Evolutionary conservation across 2,329 filamentous ascomycete genomes (phyloP).

Genomic region (Calonectria honghensis): DNA sequence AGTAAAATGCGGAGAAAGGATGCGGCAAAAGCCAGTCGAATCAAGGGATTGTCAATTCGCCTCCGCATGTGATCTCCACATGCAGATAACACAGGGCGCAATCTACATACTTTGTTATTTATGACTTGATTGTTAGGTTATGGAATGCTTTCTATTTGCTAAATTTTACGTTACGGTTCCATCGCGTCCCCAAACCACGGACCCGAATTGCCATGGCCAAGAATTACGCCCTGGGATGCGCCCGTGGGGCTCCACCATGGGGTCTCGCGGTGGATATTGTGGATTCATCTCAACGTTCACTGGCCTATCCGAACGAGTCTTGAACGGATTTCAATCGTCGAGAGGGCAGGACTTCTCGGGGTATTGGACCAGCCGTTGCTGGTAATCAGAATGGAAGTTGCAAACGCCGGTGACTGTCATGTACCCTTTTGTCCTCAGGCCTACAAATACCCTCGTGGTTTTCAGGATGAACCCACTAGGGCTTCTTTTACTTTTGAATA

Average conservation of each 20-base stretch:
- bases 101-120: neutral
- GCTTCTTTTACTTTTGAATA: constrained; percentile 5
- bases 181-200: neutral
- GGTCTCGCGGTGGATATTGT: constrained; percentile 18
- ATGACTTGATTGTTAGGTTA: constrained; percentile 25
- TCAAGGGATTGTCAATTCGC: neutral
- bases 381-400: neutral
- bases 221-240: neutral
- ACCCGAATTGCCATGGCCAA: constrained; percentile 12
- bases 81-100: neutral
- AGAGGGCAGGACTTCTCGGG: neutral
- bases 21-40: neutral
- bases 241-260: constrained; percentile 9
- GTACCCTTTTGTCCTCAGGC: neutral
- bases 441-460: neutral
- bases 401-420: neutral
- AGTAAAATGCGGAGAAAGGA: constrained; percentile 12
- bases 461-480: neutral
- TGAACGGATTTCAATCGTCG: neutral
- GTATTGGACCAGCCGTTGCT: neutral
- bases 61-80: neutral
- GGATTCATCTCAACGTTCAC: constrained; percentile 5
- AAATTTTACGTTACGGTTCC: constrained; percentile 28
- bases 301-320: neutral
- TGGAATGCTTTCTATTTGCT: constrained; percentile 32